Percentiles rank a stretch among this genome's conserved stretches.
Conservation (phyloP, 2,329 filamentous ascomycete genomes). For the Cladosporium austrohemisphaericum region DNA sequence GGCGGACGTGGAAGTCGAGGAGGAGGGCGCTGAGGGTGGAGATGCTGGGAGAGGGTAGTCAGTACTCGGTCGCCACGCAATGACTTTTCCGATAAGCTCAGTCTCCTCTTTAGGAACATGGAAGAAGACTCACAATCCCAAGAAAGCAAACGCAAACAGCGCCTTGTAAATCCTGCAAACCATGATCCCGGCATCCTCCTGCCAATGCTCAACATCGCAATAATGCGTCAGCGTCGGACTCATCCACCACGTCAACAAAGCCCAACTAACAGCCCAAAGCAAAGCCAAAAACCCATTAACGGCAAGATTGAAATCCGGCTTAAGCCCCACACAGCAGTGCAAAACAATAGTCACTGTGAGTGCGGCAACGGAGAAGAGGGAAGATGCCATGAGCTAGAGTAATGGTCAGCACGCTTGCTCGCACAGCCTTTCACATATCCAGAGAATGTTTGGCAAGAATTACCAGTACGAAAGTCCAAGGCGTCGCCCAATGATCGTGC, state of each 20-base stretch:
- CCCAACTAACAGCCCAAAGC: conserved; percentile 52
- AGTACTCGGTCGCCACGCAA: too few species aligned
- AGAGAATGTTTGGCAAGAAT: conserved; percentile 21
- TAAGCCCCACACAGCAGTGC: conserved; percentile 51
- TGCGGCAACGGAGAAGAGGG: conserved; percentile 50
- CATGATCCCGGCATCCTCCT: conserved; percentile 51
- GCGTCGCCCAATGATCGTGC: conserved; percentile 49
- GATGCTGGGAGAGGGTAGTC: conserved; percentile 28
- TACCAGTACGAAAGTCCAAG: conserved; percentile 60
- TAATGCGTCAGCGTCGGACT: conserved; percentile 50
- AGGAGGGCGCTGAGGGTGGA: conserved; percentile 46
- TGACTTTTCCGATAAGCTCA: too few species aligned
- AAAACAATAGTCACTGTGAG: conserved; percentile 48
- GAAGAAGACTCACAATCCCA: conserved; percentile 44
- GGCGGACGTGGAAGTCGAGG: conserved; percentile 50
- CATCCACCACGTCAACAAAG: conserved; percentile 53
- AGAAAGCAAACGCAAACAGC: conserved; percentile 54
- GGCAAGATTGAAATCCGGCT: conserved; percentile 48
- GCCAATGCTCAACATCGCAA: conserved; percentile 52
- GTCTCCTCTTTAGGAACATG: not conserved
- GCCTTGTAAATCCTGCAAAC: conserved; percentile 58
- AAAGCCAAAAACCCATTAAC: conserved; percentile 48
- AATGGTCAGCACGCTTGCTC: not conserved
- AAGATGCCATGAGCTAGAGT: conserved; percentile 48
- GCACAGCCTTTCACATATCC: too few species aligned